Evolutionary conservation across 768 basidiomycete genomes (phyloP).

Genomic region (Lactarius akahatsu): DNA sequence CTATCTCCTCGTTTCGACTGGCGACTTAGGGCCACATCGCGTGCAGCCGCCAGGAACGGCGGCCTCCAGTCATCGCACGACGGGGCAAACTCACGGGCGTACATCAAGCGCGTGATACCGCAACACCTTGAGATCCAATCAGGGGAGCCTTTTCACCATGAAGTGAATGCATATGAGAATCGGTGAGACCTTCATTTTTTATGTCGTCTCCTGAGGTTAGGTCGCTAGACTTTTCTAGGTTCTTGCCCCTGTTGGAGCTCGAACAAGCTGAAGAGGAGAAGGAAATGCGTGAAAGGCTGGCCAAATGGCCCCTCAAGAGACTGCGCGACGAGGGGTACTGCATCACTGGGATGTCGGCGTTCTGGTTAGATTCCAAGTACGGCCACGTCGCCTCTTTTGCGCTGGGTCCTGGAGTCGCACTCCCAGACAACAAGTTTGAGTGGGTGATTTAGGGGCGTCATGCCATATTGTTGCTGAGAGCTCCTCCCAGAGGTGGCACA

Average conservation of each 20-base stretch:
- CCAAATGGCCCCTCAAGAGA: constrained; percentile 61
- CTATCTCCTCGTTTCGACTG: constrained; percentile 55
- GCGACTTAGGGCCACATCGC: constrained; percentile 54
- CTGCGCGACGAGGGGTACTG: constrained; percentile 72
- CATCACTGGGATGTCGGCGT: constrained; percentile 62
- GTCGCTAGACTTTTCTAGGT: constrained; percentile 36
- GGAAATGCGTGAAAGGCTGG: constrained; percentile 59
- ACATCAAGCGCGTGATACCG: constrained; percentile 43
- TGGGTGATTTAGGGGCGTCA: constrained; percentile 38
- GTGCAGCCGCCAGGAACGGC: constrained; percentile 28
- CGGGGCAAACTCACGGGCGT: constrained; percentile 29
- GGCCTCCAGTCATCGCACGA: constrained; percentile 23
- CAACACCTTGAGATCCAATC: constrained; percentile 36
- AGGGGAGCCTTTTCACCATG: constrained; percentile 47
- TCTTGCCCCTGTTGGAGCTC: constrained; percentile 47
- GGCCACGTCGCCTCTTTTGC: constrained; percentile 66
- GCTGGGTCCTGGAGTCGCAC: constrained; percentile 57
- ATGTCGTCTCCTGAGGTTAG: background rate
- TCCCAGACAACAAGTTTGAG: constrained; percentile 73
- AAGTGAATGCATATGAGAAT: constrained; percentile 53
- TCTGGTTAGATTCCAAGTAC: constrained; percentile 65
- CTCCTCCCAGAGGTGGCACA: constrained; percentile 56
- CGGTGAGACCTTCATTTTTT: constrained; percentile 42
- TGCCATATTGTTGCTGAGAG: background rate
- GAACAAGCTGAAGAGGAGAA: constrained; percentile 68